A percentile compares a stretch with the other conserved stretches of the same genome.
Evolutionary conservation across 441 rosid genomes (phyloP).

Genomic region (Isatis lusitanica): DNA sequence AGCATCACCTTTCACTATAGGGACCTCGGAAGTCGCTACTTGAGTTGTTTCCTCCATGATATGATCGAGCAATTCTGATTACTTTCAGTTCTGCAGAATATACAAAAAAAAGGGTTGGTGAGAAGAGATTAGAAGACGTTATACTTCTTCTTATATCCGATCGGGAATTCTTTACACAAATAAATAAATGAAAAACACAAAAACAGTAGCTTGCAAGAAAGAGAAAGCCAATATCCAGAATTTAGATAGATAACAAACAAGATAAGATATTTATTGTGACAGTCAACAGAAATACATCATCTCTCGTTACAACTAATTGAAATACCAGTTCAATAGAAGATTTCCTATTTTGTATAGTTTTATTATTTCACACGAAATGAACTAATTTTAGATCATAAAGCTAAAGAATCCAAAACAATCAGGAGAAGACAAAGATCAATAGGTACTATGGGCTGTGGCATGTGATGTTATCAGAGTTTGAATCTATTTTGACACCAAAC

Average conservation of each 20-base stretch:
- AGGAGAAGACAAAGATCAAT: constrained; percentile 37
- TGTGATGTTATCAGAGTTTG: constrained; percentile 29
- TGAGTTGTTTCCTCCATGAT: constrained; percentile 64
- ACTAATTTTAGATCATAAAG: constrained; percentile 10
- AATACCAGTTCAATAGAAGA: constrained; percentile 23
- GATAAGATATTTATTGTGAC: constrained; percentile 29
- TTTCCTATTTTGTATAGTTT: not conserved
- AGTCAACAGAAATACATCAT: constrained; percentile 32
- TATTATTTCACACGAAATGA: not conserved
- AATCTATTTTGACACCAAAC: constrained; percentile 8
- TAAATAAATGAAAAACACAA: not conserved
- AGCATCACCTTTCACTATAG: constrained; percentile 44
- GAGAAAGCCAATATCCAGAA: constrained; percentile 14
- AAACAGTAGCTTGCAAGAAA: constrained; percentile 41
- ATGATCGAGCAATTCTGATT: constrained; percentile 26
- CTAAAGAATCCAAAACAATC: constrained; percentile 29
- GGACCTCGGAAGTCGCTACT: constrained; percentile 53
- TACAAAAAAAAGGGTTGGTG: not conserved
- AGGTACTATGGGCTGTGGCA: constrained; percentile 19
- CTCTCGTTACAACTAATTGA: not conserved
- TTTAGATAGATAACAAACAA: constrained; percentile 4
- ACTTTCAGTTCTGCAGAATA: constrained; percentile 25
- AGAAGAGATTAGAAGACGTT: constrained; percentile 8
- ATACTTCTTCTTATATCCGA: constrained; percentile 1
- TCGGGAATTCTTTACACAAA: not conserved